Base-by-base conservation (phyloP, 441 rosid species). In the Gossypium schwendimanii region DNA sequence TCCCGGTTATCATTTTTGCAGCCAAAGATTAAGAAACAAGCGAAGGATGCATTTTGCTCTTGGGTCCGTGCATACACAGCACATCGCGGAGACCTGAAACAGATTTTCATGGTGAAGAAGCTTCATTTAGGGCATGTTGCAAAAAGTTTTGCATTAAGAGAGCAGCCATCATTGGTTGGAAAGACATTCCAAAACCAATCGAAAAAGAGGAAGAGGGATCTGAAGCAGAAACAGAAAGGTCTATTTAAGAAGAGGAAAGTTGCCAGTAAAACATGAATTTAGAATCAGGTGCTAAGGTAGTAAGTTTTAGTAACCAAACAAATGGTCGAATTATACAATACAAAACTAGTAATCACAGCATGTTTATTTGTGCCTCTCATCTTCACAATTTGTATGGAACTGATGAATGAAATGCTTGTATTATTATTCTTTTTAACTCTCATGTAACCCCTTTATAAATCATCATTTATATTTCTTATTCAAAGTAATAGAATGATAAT, bases 111-210 rank as follows among this genome's bases (percentile, higher is more conserved):
- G 83, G 91, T 91, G 76, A 93, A 95, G 87, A 92, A 87, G 69
- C 97, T 94, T 83, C 98, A 94, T 75, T 71, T 94, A 53, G 99
- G 99, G 63, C 97, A 94, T 79, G 98, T 88, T 26, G 98, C 98
- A 39, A 94, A 88, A 81, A 92, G 98, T 83, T 94, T 94, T 82
- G 98, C 94, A 21, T 70, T 94, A 78, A 89, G 87, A 83, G 97
- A 94, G 49, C 96, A 89, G 64, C 98, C 98, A 8, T 92, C 98
- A 10, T 76, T 89, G 76, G 97, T 92, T 4, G 96, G 94, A 3
- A 83, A 81, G 52, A 79, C 96, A 26, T 89, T 89, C 68, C 92
- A 86, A 58, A 78, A 65, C 65, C 87, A 87, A 80, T 76, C 78
- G 26, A 90, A 87, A 85, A 94, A 92, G 87, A 87, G 97, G 84